A percentile compares a stretch with the other conserved stretches of the same genome.
These are phyloP conservation scores for Meyerozyma guilliermondii DNA, from an alignment of 1,139 yeast genomes.

Conservation along the genomic window DNA sequence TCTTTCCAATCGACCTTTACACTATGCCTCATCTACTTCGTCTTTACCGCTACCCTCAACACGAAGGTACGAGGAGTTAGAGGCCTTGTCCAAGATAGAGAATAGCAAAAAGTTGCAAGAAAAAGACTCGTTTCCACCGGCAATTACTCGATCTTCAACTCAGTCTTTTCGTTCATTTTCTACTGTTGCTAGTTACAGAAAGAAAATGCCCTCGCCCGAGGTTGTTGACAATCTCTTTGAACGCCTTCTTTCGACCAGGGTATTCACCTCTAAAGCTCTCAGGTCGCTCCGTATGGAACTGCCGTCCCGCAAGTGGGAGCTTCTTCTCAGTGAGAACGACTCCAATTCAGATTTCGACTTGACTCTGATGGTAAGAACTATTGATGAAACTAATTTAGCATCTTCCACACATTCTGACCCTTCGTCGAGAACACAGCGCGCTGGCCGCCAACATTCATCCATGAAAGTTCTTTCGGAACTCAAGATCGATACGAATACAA, in stretches of 20 bases:
- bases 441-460: slow-evolving; percentile 1
- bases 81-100: slow-evolving; percentile 1
- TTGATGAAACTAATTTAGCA: not conserved
- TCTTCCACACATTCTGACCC: not conserved
- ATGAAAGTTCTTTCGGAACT: not conserved
- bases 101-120: not conserved
- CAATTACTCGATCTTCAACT: slow-evolving; percentile 5
- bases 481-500: slow-evolving; percentile 4
- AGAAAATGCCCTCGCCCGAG: slow-evolving; percentile 31
- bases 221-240: slow-evolving; percentile 39
- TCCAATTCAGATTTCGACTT: slow-evolving; percentile 35
- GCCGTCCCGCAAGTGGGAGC: slow-evolving; percentile 41
- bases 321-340: slow-evolving; percentile 39
- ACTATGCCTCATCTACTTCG: slow-evolving; percentile 4
- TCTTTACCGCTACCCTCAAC: slow-evolving; percentile 5
- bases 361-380: slow-evolving; percentile 8
- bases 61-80: slow-evolving; percentile 3
- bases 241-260: slow-evolving; percentile 32
- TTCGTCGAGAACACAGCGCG: not conserved
- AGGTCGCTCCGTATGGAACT: slow-evolving; percentile 27
- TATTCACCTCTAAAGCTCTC: slow-evolving; percentile 32
- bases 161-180: slow-evolving; percentile 30
- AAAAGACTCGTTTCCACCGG: slow-evolving; percentile 4
- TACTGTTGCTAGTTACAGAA: slow-evolving; percentile 25
- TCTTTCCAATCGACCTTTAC: slow-evolving; percentile 4